phyloP scores from a whole-genome alignment of 768 basidiomycete species.

The Trametes meyenii region DNA sequence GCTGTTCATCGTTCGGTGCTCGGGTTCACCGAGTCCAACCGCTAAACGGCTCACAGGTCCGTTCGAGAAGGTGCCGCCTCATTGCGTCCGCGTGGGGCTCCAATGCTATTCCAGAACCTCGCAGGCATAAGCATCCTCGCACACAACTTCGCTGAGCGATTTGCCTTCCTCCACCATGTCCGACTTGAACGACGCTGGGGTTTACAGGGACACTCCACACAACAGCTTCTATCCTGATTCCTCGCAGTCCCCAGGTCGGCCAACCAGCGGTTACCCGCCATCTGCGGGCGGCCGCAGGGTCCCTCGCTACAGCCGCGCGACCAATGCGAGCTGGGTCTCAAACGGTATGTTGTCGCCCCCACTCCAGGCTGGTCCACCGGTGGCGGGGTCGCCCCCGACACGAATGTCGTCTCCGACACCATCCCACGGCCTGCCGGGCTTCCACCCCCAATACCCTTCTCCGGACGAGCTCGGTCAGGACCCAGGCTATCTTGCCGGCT shows the following conservation, averaged over 20 bases:
- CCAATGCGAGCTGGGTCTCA: constrained; percentile 21
- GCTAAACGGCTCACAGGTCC: background rate
- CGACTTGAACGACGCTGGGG: constrained; percentile 18
- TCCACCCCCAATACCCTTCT: constrained; percentile 11
- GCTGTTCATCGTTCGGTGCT: background rate
- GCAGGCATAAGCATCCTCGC: background rate
- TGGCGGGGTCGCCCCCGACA: constrained; percentile 13
- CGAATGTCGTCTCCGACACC: constrained; percentile 15
- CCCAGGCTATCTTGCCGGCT: background rate
- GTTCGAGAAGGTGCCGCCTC: constrained; percentile 17
- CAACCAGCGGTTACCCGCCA: constrained; percentile 6
- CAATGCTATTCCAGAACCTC: constrained; percentile 1
- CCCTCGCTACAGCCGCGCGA: constrained; percentile 19
- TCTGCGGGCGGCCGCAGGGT: constrained; percentile 6
- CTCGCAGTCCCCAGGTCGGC: constrained; percentile 4
- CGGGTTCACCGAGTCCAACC: background rate
- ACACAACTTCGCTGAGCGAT: constrained; percentile 1
- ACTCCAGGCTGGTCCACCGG: background rate
- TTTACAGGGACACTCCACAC: constrained; percentile 11
- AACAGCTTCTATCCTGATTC: constrained; percentile 17
- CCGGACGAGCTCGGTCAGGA: constrained; percentile 6
- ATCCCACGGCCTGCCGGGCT: constrained; percentile 14
- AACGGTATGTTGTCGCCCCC: constrained; percentile 20
- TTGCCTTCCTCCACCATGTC: constrained; percentile 18
- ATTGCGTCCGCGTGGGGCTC: constrained; percentile 22